Conservation (phyloP, 2,329 filamentous ascomycete species). For the Didymosphaeria variabile region DNA sequence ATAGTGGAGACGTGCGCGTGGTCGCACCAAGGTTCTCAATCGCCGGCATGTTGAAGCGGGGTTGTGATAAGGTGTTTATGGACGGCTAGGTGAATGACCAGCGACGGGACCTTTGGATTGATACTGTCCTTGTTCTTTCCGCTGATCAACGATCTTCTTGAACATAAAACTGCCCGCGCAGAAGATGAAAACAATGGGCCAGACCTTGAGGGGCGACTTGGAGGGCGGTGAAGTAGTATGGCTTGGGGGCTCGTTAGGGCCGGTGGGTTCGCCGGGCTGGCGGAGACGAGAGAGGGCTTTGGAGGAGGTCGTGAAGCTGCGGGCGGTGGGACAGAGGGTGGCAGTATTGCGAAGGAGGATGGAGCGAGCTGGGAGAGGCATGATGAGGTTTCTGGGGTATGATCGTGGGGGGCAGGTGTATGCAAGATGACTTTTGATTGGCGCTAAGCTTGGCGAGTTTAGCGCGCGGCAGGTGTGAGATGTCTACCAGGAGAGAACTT, state of each 20-base stretch:
- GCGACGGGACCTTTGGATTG: slow-evolving; percentile 38
- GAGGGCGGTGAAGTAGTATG: slow-evolving; percentile 46
- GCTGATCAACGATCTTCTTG: slow-evolving; percentile 56
- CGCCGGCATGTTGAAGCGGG: slow-evolving; percentile 44
- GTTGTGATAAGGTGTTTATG: slow-evolving; percentile 29
- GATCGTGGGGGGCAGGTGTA: slow-evolving; percentile 35
- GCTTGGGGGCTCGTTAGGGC: slow-evolving; percentile 49
- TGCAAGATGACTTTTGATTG: slow-evolving; percentile 30
- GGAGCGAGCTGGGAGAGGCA: slow-evolving; percentile 36
- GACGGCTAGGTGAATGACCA: slow-evolving; percentile 46
- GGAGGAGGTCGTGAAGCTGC: slow-evolving; percentile 37
- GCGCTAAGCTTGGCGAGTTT: slow-evolving; percentile 25
- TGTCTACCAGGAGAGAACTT: background rate
- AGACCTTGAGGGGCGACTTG: slow-evolving; percentile 52
- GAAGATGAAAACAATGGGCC: slow-evolving; percentile 60
- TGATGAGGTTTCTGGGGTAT: slow-evolving; percentile 39
- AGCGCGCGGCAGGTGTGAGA: slow-evolving; percentile 15
- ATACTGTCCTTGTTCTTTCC: slow-evolving; percentile 52
- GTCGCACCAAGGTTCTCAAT: slow-evolving; percentile 49
- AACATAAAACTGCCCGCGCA: slow-evolving; percentile 56
- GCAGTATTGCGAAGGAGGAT: slow-evolving; percentile 23
- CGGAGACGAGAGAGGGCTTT: slow-evolving; percentile 39
- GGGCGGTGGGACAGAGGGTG: slow-evolving; percentile 21
- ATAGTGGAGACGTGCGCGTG: slow-evolving; percentile 70
- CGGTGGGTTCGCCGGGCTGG: slow-evolving; percentile 46